phyloP scores from a whole-genome alignment of 805 yeast genomes.

The Clavispora phyllophila region DNA sequence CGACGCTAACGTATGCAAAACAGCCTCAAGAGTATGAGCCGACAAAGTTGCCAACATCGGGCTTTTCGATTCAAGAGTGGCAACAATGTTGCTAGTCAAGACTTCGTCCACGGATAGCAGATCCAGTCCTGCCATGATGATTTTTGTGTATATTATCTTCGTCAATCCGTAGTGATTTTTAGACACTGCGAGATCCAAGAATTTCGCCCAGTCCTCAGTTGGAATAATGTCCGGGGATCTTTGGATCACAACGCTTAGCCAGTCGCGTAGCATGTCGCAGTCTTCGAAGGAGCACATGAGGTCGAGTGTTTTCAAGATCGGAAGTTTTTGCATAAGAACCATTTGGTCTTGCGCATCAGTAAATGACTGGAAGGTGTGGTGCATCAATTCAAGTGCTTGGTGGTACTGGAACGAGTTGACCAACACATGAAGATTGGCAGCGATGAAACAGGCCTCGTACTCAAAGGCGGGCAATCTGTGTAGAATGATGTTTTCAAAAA shows the following conservation, averaged over 20 bases:
- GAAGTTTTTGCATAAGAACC: conserved; percentile 11
- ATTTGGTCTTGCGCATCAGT: conserved; percentile 9
- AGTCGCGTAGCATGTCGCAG: conserved; percentile 16
- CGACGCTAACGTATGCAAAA: conserved; percentile 27
- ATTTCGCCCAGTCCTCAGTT: conserved; percentile 17
- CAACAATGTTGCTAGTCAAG: conserved; percentile 11
- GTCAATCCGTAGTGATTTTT: conserved; percentile 25
- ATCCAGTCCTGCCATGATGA: conserved; percentile 24
- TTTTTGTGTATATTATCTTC: conserved; percentile 22
- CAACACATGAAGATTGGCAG: conserved; percentile 19
- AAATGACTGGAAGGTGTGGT: conserved; percentile 9
- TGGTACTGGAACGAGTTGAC: conserved; percentile 21
- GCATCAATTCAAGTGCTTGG: conserved; percentile 16
- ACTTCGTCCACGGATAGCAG: conserved; percentile 21
- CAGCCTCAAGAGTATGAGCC: conserved; percentile 19
- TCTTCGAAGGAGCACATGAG: conserved; percentile 17
- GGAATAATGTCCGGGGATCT: not conserved
- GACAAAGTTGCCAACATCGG: conserved; percentile 16
- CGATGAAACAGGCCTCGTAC: conserved; percentile 14
- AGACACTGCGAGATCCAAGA: conserved; percentile 20
- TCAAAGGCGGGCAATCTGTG: conserved; percentile 7
- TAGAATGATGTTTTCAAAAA: conserved; percentile 18
- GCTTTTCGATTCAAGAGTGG: conserved; percentile 2
- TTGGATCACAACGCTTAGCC: conserved; percentile 5
- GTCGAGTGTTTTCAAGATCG: conserved; percentile 15